Evolutionary conservation across 176 grass and related monocot genomes (phyloP).

Genomic region (Saccharum spontaneum): DNA sequence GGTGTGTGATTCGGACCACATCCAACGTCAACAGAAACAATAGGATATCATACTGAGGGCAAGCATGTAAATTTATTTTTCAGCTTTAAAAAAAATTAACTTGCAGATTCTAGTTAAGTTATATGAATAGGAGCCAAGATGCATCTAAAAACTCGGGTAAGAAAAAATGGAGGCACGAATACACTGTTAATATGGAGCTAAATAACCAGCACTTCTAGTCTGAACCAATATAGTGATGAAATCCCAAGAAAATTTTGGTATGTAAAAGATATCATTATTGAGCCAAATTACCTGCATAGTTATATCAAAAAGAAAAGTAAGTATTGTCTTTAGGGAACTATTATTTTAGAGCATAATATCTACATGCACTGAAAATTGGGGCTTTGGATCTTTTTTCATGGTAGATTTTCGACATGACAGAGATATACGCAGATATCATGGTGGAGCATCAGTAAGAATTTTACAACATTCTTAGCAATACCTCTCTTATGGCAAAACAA

Average conservation of each 20-base stretch:
- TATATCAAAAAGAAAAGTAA: not conserved
- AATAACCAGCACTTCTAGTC: not conserved
- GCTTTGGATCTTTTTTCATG: constrained; percentile 5
- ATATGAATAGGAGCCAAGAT: constrained; percentile 14
- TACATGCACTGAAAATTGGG: constrained; percentile 16
- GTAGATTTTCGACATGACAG: constrained; percentile 70
- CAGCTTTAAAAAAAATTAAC: not conserved
- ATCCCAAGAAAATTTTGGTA: not conserved
- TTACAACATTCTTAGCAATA: constrained; percentile 20
- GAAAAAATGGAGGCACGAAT: not conserved
- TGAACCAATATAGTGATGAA: not conserved
- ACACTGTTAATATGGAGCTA: not conserved
- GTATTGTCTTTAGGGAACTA: not conserved
- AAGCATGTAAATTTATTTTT: not conserved
- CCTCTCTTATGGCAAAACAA: not conserved
- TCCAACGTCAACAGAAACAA: too few relatives aligned
- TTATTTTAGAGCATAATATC: not conserved
- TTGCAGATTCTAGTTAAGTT: not conserved
- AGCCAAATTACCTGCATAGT: not conserved
- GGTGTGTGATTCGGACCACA: too few relatives aligned
- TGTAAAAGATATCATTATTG: constrained; percentile 1
- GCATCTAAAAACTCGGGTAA: not conserved
- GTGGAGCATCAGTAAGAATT: constrained; percentile 72
- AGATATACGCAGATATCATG: constrained; percentile 66
- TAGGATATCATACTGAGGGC: not conserved